Evolutionary conservation across 257 asterid species (phyloP), one percentile per base, ranked within the genome.

Genomic region (Capsicum rhomboideum): DNA sequence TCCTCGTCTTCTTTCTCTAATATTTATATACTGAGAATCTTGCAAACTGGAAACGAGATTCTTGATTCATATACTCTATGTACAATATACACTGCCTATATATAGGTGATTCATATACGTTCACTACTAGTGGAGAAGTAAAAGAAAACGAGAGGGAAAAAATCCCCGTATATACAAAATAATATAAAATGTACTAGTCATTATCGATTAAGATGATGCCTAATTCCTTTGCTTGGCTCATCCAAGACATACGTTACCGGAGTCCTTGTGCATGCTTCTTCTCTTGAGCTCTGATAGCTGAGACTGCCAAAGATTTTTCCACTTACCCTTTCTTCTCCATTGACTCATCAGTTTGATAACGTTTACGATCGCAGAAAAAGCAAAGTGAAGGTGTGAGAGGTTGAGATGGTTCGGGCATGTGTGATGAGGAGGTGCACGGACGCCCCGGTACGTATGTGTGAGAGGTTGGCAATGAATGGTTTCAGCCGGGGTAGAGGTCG

Each of bases 281-380:
- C 86, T 87, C 87, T 93, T 91, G 18, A 95, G 91, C 85, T 86
- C 97, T 14, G 97, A 91, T 53, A 95, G 85, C 82, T 94, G 99
- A 66, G 90, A 84, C 90, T 93, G 93, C 97, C 99, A 94, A 8
- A 89, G 91, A 86, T 63, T 85, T 86, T 89, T 93, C 99, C 98
- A 95, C 83, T 90, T 93, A 4, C 80, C 74, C 37, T 82, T 87
- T 90, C 59, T 89, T 93, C 50, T 84, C 97, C 86, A 85, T 84
- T 80, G 89, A 86, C 98, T 93, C 86, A 28, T 91, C 88, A 72
- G 64, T 90, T 74, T 84, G 86, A 82, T 72, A 61, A 3, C 93
- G 92, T 52, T 88, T 80, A 14, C 91, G 87, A 37, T n/a, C n/a
- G 93, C 83, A 40, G 89, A 84, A 26, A 93, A 90, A 16, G 93